Conservation (phyloP, 352 stramenopile species). For the Phytophthora capsici region DNA sequence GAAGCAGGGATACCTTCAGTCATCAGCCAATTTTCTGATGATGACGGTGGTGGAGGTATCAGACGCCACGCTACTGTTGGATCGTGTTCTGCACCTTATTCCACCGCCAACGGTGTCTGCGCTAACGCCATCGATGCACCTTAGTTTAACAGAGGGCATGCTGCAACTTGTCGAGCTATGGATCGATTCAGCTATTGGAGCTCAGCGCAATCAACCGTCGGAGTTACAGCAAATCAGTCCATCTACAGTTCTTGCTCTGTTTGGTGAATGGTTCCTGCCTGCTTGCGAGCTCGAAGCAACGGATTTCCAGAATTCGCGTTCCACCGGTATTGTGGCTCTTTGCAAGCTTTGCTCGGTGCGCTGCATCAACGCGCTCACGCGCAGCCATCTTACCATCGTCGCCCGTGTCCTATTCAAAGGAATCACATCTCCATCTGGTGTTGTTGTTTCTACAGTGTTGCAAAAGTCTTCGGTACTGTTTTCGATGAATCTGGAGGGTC, state of each 20-base stretch:
- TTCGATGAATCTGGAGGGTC: conserved; percentile 76
- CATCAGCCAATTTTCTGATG: conserved; percentile 75
- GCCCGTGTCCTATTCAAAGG: conserved; percentile 77
- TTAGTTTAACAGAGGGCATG: conserved; percentile 79
- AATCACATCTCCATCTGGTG: conserved; percentile 72
- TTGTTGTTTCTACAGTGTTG: conserved; percentile 84
- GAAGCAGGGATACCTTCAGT: conserved; percentile 76
- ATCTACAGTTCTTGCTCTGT: conserved; percentile 83
- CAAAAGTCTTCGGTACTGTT: conserved; percentile 80
- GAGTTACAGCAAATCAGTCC: conserved; percentile 77
- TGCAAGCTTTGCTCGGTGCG: conserved; percentile 82
- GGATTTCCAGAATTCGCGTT: conserved; percentile 83
- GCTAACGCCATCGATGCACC: conserved; percentile 66
- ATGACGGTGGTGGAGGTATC: conserved; percentile 58
- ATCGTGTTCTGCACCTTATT: conserved; percentile 84
- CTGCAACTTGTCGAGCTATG: conserved; percentile 80
- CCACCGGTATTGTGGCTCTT: conserved; percentile 76
- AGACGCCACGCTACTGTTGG: conserved; percentile 78
- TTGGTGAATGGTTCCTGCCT: conserved; percentile 87
- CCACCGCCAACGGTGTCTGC: conserved; percentile 71
- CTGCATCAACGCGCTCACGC: conserved; percentile 65
- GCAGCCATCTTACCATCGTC: conserved; percentile 68
- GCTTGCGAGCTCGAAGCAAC: conserved; percentile 75
- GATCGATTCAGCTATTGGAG: conserved; percentile 82
- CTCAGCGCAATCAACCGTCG: conserved; percentile 56